phyloP scores from a whole-genome alignment of 495 filamentous ascomycete species.

The Schizothecium vesticola region DNA sequence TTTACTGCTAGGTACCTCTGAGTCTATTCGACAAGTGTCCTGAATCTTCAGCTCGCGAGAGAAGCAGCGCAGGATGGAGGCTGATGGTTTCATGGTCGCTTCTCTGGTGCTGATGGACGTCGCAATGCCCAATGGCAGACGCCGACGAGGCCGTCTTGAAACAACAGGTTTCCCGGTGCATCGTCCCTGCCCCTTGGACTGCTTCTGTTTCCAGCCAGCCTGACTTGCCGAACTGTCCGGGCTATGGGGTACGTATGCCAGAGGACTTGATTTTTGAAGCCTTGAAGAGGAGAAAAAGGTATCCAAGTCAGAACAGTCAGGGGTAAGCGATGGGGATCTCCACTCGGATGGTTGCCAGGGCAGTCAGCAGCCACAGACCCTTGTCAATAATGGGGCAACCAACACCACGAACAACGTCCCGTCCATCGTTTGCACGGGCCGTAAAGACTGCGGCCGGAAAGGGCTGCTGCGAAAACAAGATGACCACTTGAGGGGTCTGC shows the following conservation, averaged over 20 bases:
- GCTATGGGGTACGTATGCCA: background rate
- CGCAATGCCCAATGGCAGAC: background rate
- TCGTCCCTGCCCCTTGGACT: background rate
- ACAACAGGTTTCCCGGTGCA: background rate
- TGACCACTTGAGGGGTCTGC: background rate
- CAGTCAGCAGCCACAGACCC: background rate
- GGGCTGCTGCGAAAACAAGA: background rate
- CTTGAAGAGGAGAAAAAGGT: background rate
- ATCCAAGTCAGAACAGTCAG: background rate
- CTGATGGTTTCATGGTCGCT: background rate
- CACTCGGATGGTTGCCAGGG: background rate
- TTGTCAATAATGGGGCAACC: background rate
- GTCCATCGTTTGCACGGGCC: background rate
- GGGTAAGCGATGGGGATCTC: background rate
- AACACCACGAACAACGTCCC: background rate
- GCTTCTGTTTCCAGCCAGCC: background rate
- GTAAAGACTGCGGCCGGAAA: background rate
- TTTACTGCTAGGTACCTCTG: background rate
- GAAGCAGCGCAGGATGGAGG: background rate
- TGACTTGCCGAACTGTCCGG: background rate
- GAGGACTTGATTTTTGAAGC: background rate
- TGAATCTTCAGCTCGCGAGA: background rate
- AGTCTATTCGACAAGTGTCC: background rate
- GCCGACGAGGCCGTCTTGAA: background rate
- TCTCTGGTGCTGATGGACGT: background rate